A percentile compares a stretch with the other conserved stretches of the same genome.
Conservation (phyloP, 192 early-diverging fungal species). For the Coemansia sp. region DNA sequence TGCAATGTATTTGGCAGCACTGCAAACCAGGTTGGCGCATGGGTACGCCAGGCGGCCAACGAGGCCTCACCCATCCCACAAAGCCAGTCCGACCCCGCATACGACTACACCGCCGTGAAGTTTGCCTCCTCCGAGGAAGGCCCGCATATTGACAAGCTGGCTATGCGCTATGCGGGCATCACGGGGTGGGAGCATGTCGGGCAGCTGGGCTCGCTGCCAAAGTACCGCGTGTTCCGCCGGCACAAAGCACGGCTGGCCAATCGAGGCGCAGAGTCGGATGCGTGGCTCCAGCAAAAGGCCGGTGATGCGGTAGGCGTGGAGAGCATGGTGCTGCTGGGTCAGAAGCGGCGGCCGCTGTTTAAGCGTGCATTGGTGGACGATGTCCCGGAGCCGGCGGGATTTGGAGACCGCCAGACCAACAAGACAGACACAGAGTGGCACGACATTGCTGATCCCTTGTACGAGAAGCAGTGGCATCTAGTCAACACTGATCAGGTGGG, state of each 20-base stretch:
- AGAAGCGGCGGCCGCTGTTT: conserved; percentile 13
- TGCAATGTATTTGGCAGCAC: neutral
- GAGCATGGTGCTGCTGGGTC: conserved; percentile 8
- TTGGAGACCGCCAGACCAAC: conserved; percentile 5
- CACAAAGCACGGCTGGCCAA: neutral
- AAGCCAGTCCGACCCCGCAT: conserved; percentile 17
- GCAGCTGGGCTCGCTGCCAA: conserved; percentile 21
- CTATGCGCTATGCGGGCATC: conserved; percentile 10
- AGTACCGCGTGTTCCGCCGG: conserved; percentile 37
- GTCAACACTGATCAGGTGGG: conserved; percentile 52
- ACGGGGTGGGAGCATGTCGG: conserved; percentile 38
- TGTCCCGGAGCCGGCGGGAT: neutral
- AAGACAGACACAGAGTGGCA: conserved; percentile 12
- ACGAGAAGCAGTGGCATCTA: conserved; percentile 49
- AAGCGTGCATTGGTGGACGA: conserved; percentile 21
- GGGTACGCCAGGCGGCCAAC: conserved; percentile 13
- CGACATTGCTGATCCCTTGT: conserved; percentile 42
- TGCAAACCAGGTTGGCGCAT: conserved; percentile 5
- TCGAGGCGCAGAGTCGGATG: too few species aligned
- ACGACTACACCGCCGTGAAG: conserved; percentile 36
- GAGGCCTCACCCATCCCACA: conserved; percentile 13
- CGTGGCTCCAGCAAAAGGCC: too few species aligned
- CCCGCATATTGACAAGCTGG: conserved; percentile 12
- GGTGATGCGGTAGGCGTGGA: too few species aligned
- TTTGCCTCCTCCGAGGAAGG: conserved; percentile 1